Evolutionary conservation across 805 yeast species (phyloP), one percentile per base, ranked within the genome.

Genomic region (Yamadazyma insecticola): DNA sequence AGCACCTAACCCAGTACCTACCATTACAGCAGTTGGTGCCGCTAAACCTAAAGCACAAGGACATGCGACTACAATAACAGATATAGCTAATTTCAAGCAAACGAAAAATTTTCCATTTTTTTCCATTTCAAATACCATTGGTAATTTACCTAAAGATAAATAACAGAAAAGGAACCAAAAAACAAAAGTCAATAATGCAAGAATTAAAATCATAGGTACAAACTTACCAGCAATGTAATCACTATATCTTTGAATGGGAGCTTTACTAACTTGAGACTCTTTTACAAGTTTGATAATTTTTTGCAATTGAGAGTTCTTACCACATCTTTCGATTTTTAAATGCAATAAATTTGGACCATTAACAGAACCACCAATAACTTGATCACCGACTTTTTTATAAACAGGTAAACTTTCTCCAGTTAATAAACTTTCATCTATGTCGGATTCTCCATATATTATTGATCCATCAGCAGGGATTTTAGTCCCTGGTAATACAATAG

Each of bases 1-100:
- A 0, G 98, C 97, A 24, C 96, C 97, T 14, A 87, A 81, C 24
- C 98, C 98, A 2, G 97, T 90, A 6, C 97, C 98, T 2, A 92
- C 98, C 97, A 94, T 92, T 8, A 92, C 86, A 0, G 97, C 97
- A 2, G 98, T 94, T 1, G 99, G 99, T 0, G 97, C 95, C 3
- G 97, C 97, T 30, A 92, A 67, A 3, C 98, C 99, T 15, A 92
- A 61, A 0, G 98, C 97, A 70, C 98, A 92, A 0, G 99, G 99
- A 58, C 99, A 92, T 2, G 98, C 98, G 29, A 92, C 97, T 8
- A 92, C 96, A 41, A 94, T 75, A 4, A 92, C 98, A 5, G 95
- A 79, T 16, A 92, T 90, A 5, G 95, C 81, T 27, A 89, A 70
- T 47, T 83, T 78, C 35, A 94, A 56, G 50, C 90, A 81, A 4